phyloP scores from a whole-genome alignment of 1,139 yeast species.

The Saccharomycopsis hybrid region DNA sequence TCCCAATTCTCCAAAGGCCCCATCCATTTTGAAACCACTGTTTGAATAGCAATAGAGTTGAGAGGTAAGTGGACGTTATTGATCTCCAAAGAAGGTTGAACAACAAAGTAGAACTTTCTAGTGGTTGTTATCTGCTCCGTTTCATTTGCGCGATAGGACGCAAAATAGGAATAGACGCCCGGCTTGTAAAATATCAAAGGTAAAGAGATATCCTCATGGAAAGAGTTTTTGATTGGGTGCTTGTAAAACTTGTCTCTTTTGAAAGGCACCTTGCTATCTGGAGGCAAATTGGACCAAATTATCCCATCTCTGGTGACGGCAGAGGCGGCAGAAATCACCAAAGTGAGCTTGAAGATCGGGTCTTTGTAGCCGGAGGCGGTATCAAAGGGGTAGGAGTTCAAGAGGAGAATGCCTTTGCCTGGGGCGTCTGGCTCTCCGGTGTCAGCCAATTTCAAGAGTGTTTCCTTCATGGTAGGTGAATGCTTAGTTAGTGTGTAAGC shows the following conservation, averaged over 20 bases:
- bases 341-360: constrained; percentile 47
- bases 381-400: constrained; percentile 41
- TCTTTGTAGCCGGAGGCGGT: constrained; percentile 41
- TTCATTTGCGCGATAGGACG: constrained; percentile 39
- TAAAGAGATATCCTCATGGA: constrained; percentile 55
- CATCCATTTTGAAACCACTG: constrained; percentile 88
- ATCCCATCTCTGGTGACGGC: constrained; percentile 63
- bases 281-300: constrained; percentile 73
- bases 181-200: constrained; percentile 62
- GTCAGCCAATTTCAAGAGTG: constrained; percentile 48
- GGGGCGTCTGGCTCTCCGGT: constrained; percentile 49
- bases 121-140: constrained; percentile 38
- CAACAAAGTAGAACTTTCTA: constrained; percentile 55
- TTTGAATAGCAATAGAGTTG: constrained; percentile 77
- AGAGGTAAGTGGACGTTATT: constrained; percentile 56
- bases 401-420: constrained; percentile 53
- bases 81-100: constrained; percentile 67
- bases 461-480: constrained; percentile 21
- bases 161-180: constrained; percentile 71
- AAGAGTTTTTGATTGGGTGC: constrained; percentile 40
- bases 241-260: constrained; percentile 50
- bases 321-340: constrained; percentile 71
- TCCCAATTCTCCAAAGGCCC: constrained; percentile 67
- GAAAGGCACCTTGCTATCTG: constrained; percentile 36
- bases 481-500: no score